Evolutionary conservation across 1,284 basidiomycete genomes (phyloP), one percentile per base, ranked within the genome.

Genomic region (Cystobasidium pallidum): DNA sequence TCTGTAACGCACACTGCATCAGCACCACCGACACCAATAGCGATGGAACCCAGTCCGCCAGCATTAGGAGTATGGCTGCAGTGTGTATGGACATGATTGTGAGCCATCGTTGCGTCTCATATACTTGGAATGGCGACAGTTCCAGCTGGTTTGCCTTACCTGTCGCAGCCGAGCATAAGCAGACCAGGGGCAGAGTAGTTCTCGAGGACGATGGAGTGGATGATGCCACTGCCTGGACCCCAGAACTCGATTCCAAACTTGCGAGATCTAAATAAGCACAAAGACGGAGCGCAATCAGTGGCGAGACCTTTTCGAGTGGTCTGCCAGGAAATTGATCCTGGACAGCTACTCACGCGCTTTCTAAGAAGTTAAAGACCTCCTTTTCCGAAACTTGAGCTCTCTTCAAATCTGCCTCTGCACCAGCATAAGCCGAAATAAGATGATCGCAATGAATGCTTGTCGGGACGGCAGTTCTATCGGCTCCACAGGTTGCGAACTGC

Each of bases 201-300:
- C 82, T 99, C 96, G 62, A 99, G 85, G 8, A 99, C 96, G 75
- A 99, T 97, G 81, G 99, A 96, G 82, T 99, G 96, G 75, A 99
- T 84, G 77, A 84, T 84, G 73, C 94, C 94, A 55, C 90, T 92
- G 45, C 95, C 95, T 21, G 96, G 95, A 77, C 87, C 86, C 96
- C 96, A 98, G 73, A 79, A 83, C 76, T 86, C 85, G 77, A 86
- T 85, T 72, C 87, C 96, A 82, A 98, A 99, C 83, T 98, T 99
- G 78, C 87, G 86, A 43, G 91, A 89, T 21, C 70, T 72, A 39
- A 30, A 49, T 39, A 17, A 21, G 10, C 2, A 70, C 15, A 21
- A 57, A 24, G 36, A 13, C 8, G 2, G 7, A 52, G 10, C 34
- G 21, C 10, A 32, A 24, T 43, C 52, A 47, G 30, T 43, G 39